Percentiles rank a stretch among this genome's conserved stretches.
phyloP scores from a whole-genome alignment of 2,329 filamentous ascomycete species.

The Leptodontidium sp. region DNA sequence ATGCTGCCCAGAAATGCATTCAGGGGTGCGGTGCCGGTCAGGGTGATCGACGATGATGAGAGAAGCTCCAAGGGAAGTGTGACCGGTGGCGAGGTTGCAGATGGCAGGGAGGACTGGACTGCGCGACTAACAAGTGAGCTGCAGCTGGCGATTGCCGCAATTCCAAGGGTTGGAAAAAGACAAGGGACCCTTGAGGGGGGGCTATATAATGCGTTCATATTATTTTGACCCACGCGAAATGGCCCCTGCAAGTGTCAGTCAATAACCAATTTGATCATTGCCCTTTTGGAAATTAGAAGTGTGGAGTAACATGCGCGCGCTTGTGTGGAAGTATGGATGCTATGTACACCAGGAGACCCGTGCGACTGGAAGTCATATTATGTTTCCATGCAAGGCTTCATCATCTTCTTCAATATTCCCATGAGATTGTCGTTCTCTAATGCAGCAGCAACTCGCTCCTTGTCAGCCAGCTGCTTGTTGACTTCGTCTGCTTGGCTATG shows the following conservation, averaged over 20 bases:
- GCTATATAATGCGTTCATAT: slow-evolving; percentile 1
- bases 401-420: slow-evolving; percentile 91
- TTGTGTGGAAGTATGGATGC: slow-evolving; percentile 48
- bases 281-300: background rate
- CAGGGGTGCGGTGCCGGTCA: slow-evolving; percentile 22
- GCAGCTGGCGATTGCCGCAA: slow-evolving; percentile 27
- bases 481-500: slow-evolving; percentile 95
- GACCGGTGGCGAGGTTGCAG: slow-evolving; percentile 23
- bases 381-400: slow-evolving; percentile 74
- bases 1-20: slow-evolving; percentile 11
- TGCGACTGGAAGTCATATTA: slow-evolving; percentile 11
- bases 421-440: slow-evolving; percentile 92
- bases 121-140: slow-evolving; percentile 8
- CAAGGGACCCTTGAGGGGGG: background rate
- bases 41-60: slow-evolving; percentile 18
- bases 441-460: slow-evolving; percentile 94
- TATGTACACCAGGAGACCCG: slow-evolving; percentile 11
- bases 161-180: background rate
- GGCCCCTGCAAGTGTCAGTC: background rate
- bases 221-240: background rate
- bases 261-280: background rate
- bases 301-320: slow-evolving; percentile 26
- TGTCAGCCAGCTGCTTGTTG: slow-evolving; percentile 96
- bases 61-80: background rate
- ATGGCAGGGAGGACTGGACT: slow-evolving; percentile 6